A percentile compares a stretch with the other conserved stretches of the same genome.
These are phyloP conservation scores for Skeletonema potamos DNA, from an alignment of 108 stramenopile genomes.

Conservation along the genomic window DNA sequence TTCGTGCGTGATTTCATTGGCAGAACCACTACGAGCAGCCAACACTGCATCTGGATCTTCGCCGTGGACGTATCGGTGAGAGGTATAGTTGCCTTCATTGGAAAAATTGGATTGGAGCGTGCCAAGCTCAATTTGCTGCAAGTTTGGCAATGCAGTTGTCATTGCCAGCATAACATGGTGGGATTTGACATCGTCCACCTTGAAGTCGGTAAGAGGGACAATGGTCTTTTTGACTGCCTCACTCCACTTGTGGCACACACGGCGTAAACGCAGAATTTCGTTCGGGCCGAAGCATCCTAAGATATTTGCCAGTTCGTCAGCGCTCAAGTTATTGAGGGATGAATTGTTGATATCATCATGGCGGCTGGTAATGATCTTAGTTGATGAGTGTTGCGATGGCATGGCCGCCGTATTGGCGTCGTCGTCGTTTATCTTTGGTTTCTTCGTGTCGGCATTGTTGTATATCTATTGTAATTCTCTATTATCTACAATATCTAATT, in stretches of 20 bases:
- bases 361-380: too few species aligned
- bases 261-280: background rate
- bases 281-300: background rate
- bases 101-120: background rate
- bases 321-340: background rate
- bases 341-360: too few species aligned
- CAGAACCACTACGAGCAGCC: background rate
- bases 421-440: too few species aligned
- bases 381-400: too few species aligned
- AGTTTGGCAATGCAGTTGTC: background rate
- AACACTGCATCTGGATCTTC: background rate
- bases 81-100: background rate
- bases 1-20: background rate
- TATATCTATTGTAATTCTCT: background rate
- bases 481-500: too few species aligned
- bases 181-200: background rate
- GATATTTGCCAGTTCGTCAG: background rate
- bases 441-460: too few species aligned
- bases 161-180: background rate
- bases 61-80: background rate
- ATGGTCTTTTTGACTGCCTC: background rate
- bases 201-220: background rate
- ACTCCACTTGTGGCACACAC: background rate
- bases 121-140: background rate
- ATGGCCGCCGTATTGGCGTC: too few species aligned